Evolutionary conservation across 441 rosid species (phyloP).

Genomic region (Erodium moschatum): DNA sequence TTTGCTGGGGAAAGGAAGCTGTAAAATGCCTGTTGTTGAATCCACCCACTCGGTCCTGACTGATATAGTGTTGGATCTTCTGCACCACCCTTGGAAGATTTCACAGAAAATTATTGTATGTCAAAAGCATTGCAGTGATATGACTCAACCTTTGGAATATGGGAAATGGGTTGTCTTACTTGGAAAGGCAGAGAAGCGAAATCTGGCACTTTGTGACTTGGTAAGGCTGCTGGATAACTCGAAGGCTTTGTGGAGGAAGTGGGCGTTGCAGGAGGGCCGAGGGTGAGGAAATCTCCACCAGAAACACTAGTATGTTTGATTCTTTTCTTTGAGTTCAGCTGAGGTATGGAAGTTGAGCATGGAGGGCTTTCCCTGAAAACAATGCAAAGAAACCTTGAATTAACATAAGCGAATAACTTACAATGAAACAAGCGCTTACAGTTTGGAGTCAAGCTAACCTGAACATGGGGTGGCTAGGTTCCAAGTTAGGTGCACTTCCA

Average conservation of each 20-base stretch:
- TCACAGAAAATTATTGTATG: background rate
- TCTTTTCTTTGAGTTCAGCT: slow-evolving; percentile 24
- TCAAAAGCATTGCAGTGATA: background rate
- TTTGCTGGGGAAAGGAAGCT: slow-evolving; percentile 36
- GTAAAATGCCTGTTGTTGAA: slow-evolving; percentile 26
- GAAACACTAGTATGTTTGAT: slow-evolving; percentile 12
- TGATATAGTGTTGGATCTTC: slow-evolving; percentile 21
- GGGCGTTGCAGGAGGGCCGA: slow-evolving; percentile 29
- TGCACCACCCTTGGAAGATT: slow-evolving; percentile 23
- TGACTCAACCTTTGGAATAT: background rate
- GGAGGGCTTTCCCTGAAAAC: slow-evolving; percentile 11
- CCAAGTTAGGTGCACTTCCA: slow-evolving; percentile 18
- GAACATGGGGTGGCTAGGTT: slow-evolving; percentile 1
- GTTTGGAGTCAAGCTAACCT: background rate
- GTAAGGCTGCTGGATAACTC: slow-evolving; percentile 20
- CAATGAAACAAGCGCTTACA: background rate
- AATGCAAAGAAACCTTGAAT: background rate
- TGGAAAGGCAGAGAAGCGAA: slow-evolving; percentile 29
- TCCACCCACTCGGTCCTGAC: slow-evolving; percentile 16
- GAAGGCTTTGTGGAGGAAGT: slow-evolving; percentile 16
- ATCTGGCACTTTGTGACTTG: slow-evolving; percentile 17
- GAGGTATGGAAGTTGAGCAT: slow-evolving; percentile 23
- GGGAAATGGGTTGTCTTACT: slow-evolving; percentile 26
- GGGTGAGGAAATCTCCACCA: slow-evolving; percentile 37
- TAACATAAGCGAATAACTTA: background rate